Percentiles rank a stretch among this genome's conserved stretches.
These are phyloP conservation scores for Kwoniella europaea DNA, from an alignment of 768 basidiomycete genomes.

Conservation along the genomic window DNA sequence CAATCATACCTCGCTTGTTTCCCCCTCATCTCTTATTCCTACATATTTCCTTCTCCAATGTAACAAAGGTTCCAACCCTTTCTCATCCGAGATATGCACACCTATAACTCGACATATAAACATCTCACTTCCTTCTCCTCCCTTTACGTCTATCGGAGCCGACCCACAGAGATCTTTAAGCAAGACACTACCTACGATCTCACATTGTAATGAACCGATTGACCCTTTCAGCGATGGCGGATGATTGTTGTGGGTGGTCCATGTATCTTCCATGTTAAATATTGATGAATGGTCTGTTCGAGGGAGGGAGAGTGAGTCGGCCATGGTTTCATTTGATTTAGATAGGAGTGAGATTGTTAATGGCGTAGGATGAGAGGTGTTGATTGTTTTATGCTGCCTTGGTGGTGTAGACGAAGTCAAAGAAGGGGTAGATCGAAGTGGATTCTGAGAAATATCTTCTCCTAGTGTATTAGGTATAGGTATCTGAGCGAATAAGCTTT, in stretches of 20 bases:
- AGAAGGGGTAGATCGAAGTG: not conserved
- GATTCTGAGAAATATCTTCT: not conserved
- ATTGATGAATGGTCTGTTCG: slow-evolving; percentile 19
- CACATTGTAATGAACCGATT: slow-evolving; percentile 17
- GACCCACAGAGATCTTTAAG: slow-evolving; percentile 22
- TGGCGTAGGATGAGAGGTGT: slow-evolving; percentile 11
- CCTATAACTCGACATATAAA: slow-evolving; percentile 32
- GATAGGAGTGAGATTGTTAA: slow-evolving; percentile 26
- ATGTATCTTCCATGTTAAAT: slow-evolving; percentile 9
- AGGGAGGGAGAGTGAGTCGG: slow-evolving; percentile 17
- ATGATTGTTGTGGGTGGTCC: slow-evolving; percentile 4
- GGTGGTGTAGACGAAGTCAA: slow-evolving; percentile 1
- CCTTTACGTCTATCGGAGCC: not conserved
- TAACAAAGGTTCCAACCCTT: slow-evolving; percentile 15
- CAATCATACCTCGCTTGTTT: not conserved
- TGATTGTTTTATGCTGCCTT: not conserved
- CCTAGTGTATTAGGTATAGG: slow-evolving; percentile 19
- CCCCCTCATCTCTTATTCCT: slow-evolving; percentile 7
- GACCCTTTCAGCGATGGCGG: slow-evolving; percentile 15
- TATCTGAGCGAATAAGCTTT: slow-evolving; percentile 8
- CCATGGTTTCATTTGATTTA: slow-evolving; percentile 18
- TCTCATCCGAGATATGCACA: slow-evolving; percentile 14
- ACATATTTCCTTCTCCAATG: slow-evolving; percentile 30
- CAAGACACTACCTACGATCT: slow-evolving; percentile 15
- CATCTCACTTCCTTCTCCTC: slow-evolving; percentile 29